Percentiles rank a stretch among this genome's conserved stretches.
Evolutionary conservation across 2,329 filamentous ascomycete genomes (phyloP).

Genomic region (Phyllosticta citribraziliensis): DNA sequence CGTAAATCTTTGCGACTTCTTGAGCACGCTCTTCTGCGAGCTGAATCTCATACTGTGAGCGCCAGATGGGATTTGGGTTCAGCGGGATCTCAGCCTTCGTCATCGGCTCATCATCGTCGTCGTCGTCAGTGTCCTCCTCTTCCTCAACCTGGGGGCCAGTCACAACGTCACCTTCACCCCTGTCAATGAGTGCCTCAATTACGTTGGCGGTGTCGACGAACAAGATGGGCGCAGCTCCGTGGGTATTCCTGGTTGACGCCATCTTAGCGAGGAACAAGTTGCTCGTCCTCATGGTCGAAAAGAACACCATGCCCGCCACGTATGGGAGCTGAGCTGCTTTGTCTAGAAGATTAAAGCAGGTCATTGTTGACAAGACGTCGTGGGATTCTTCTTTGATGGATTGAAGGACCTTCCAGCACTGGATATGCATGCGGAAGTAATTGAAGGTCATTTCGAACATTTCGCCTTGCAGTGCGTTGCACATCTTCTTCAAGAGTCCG

Average conservation of each 20-base stretch:
- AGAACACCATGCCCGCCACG: constrained; percentile 33
- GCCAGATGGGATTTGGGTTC: no score
- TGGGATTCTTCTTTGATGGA: constrained; percentile 23
- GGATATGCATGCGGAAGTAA: constrained; percentile 32
- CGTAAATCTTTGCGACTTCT: no score
- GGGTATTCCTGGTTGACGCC: no score
- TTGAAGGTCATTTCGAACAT: constrained; percentile 30
- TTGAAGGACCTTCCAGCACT: constrained; percentile 32
- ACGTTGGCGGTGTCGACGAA: no score
- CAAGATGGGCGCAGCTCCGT: no score
- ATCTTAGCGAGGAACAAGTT: no score
- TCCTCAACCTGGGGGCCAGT: constrained; percentile 13
- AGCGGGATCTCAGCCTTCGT: no score
- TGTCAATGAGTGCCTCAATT: no score
- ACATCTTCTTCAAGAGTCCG: constrained; percentile 24
- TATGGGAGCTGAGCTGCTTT: constrained; percentile 32
- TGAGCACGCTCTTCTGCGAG: no score
- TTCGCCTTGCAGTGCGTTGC: constrained; percentile 29
- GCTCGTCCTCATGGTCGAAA: constrained; percentile 15
- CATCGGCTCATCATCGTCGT: no score
- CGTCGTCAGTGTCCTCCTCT: not conserved
- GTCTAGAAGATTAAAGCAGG: constrained; percentile 28
- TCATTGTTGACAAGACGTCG: constrained; percentile 23
- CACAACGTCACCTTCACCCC: no score
- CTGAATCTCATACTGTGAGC: no score